Conservation (phyloP, 192 early-diverging fungal species). For the Gonapodya prolifera region DNA sequence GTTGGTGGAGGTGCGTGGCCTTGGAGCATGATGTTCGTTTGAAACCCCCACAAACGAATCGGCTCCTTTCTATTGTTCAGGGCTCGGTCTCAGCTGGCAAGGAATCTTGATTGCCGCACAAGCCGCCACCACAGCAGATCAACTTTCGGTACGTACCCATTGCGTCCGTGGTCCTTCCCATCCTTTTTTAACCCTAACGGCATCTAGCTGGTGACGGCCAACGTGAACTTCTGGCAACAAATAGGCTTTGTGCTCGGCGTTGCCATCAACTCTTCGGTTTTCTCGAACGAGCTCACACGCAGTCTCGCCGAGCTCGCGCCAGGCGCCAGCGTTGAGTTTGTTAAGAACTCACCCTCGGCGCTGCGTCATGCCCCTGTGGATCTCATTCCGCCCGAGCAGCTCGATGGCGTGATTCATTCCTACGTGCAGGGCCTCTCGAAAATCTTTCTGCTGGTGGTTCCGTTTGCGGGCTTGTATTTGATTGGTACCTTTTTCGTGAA, state of each 20-base stretch:
- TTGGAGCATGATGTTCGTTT: conserved; percentile 41
- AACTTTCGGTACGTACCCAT: background rate
- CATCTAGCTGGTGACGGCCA: background rate
- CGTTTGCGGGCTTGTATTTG: background rate
- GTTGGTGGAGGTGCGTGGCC: conserved; percentile 61
- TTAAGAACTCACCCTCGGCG: background rate
- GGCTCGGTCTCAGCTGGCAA: conserved; percentile 36
- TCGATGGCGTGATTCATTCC: background rate
- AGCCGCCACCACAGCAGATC: background rate
- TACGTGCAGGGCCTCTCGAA: background rate
- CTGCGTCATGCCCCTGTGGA: background rate
- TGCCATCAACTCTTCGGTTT: background rate
- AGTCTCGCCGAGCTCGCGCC: background rate
- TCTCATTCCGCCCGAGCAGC: background rate
- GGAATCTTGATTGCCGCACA: background rate
- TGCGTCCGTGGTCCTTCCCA: background rate
- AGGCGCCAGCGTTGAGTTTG: background rate
- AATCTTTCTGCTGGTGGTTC: background rate
- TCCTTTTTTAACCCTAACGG: background rate
- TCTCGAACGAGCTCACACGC: background rate
- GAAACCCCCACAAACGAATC: conserved; percentile 31
- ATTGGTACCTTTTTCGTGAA: background rate
- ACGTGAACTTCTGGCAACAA: conserved; percentile 3
- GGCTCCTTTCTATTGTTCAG: conserved; percentile 52
- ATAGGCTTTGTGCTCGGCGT: background rate